Conservation (phyloP, 2,329 filamentous ascomycete species). For the Microcyclosporella mali region DNA sequence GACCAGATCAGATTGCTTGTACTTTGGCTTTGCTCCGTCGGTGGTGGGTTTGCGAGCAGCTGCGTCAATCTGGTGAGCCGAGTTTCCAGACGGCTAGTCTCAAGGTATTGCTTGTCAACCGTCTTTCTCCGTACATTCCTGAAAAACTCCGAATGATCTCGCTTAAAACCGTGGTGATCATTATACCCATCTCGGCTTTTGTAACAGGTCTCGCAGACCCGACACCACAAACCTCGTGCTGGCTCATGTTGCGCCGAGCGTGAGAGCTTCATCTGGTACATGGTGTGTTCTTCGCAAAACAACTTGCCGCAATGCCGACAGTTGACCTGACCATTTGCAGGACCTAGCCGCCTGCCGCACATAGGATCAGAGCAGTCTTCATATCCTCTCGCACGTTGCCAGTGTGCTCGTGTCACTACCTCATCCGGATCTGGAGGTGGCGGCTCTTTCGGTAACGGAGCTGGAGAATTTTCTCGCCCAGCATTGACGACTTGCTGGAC, state of each 20-base stretch:
- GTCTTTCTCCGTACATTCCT: conserved; percentile 63
- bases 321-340: conserved; percentile 78
- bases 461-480: conserved; percentile 25
- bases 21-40: conserved; percentile 51
- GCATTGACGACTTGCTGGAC: conserved; percentile 15
- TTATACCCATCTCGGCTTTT: conserved; percentile 95
- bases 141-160: conserved; percentile 70
- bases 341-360: conserved; percentile 73
- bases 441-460: conserved; percentile 30
- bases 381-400: conserved; percentile 69
- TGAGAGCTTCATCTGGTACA: conserved; percentile 99
- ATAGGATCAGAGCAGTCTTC: conserved; percentile 82
- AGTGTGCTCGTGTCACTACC: conserved; percentile 78
- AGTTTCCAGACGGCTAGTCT: conserved; percentile 86
- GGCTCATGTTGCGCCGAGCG: conserved; percentile 85
- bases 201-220: conserved; percentile 98
- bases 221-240: conserved; percentile 81
- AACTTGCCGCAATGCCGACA: conserved; percentile 87
- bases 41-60: conserved; percentile 67
- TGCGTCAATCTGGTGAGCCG: conserved; percentile 84
- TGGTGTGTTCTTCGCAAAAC: conserved; percentile 96
- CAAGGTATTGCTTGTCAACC: conserved; percentile 78
- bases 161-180: conserved; percentile 57
- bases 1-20: conserved; percentile 51
- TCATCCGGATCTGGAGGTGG: conserved; percentile 70